These are phyloP conservation scores for Alternaria arborescens DNA, from an alignment of 2,329 filamentous ascomycete genomes.

Conservation along the genomic window DNA sequence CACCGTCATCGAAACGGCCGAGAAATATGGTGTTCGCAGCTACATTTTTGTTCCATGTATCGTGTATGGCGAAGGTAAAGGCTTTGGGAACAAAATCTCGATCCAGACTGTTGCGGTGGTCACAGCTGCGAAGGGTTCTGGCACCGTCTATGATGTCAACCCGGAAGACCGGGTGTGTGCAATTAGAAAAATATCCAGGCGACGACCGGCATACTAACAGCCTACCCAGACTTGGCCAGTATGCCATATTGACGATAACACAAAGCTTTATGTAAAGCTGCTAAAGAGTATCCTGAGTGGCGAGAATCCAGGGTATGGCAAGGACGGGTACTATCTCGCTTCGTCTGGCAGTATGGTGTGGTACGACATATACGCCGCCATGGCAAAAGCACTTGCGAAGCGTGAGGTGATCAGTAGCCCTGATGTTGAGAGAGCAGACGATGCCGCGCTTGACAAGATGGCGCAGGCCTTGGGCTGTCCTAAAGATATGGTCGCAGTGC, in stretches of 20 bases:
- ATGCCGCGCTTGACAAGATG: constrained; percentile 53
- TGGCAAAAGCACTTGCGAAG: constrained; percentile 55
- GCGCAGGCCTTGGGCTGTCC: constrained; percentile 23
- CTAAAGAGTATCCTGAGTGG: constrained; percentile 56
- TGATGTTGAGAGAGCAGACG: constrained; percentile 49
- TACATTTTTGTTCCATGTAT: constrained; percentile 66
- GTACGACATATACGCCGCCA: constrained; percentile 60
- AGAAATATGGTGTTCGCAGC: constrained; percentile 55
- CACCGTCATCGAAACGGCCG: constrained; percentile 55
- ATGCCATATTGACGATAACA: constrained; percentile 61
- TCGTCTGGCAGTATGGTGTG: constrained; percentile 60
- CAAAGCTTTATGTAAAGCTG: constrained; percentile 57
- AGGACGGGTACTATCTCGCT: constrained; percentile 62
- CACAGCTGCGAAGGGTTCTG: constrained; percentile 53
- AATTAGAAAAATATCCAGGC: not conserved
- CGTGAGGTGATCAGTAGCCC: constrained; percentile 52
- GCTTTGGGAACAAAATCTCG: constrained; percentile 61
- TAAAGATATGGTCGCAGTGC: constrained; percentile 28
- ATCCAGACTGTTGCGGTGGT: constrained; percentile 63
- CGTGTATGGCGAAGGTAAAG: constrained; percentile 60
- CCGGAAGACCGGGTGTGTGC: not conserved
- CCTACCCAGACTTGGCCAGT: constrained; percentile 58
- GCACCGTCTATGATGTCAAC: constrained; percentile 49
- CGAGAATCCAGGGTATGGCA: constrained; percentile 51
- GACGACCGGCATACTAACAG: constrained; percentile 39